These are phyloP conservation scores for Globisporangium heterothallicum DNA, from an alignment of 352 stramenopile genomes.

Conservation along the genomic window DNA sequence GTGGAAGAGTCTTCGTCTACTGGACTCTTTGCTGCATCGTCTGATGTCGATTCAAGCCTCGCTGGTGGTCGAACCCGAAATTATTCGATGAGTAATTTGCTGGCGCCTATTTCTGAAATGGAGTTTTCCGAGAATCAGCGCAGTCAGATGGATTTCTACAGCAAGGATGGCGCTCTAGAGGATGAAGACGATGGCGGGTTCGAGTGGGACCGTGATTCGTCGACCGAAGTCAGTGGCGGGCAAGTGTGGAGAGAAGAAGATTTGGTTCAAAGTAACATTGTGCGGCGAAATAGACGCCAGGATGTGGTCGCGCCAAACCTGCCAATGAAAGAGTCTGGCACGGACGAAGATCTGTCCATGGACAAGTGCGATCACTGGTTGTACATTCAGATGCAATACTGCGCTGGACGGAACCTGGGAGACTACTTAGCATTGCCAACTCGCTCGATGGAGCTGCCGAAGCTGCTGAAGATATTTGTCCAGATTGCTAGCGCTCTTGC, in stretches of 20 bases:
- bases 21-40: constrained; percentile 16
- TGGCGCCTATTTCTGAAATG: constrained; percentile 62
- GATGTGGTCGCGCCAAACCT: constrained; percentile 12
- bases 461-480: constrained; percentile 83
- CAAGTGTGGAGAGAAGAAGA: constrained; percentile 64
- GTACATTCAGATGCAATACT: constrained; percentile 93
- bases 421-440: constrained; percentile 74
- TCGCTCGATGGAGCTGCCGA: constrained; percentile 65
- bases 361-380: constrained; percentile 84
- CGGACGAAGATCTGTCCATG: constrained; percentile 37
- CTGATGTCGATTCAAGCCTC: constrained; percentile 27
- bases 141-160: constrained; percentile 40
- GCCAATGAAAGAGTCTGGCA: constrained; percentile 10
- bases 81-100: constrained; percentile 71
- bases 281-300: neutral
- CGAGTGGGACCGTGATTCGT: constrained; percentile 68
- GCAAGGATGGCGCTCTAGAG: constrained; percentile 31
- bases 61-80: constrained; percentile 31
- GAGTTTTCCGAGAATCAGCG: constrained; percentile 55
- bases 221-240: constrained; percentile 25
- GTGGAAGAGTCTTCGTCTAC: constrained; percentile 48
- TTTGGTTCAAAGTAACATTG: constrained; percentile 22
- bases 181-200: constrained; percentile 65
- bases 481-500: constrained; percentile 87
- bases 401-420: constrained; percentile 76